Conservation (phyloP, 140 eudicot species). For the Flaveria floridana region DNA sequence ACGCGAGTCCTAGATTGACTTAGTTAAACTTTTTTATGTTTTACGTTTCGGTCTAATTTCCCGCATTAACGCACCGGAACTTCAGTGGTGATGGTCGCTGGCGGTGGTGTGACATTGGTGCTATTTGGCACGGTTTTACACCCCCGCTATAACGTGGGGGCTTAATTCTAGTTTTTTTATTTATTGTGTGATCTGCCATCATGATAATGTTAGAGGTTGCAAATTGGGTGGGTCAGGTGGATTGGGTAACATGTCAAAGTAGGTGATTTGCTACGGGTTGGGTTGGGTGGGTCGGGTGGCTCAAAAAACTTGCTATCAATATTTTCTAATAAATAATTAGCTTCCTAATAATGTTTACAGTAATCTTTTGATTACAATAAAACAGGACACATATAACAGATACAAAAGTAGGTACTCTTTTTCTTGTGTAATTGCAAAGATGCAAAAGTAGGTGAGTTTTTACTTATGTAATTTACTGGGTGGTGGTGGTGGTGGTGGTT, state of each 20-base stretch:
- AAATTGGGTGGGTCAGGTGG: neutral
- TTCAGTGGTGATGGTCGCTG: too few relatives aligned
- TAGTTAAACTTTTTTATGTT: too few relatives aligned
- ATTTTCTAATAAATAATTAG: too few relatives aligned
- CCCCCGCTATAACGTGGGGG: too few relatives aligned
- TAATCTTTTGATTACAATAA: neutral
- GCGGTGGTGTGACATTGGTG: too few relatives aligned
- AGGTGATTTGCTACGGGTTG: neutral
- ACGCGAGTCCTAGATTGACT: too few relatives aligned
- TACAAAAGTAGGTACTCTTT: neutral
- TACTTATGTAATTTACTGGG: neutral
- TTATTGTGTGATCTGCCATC: neutral
- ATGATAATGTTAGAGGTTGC: constrained; percentile 4
- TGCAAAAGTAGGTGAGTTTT: neutral
- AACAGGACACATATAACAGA: neutral
- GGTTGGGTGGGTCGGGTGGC: neutral
- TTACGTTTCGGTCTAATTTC: too few relatives aligned
- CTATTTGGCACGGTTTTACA: too few relatives aligned
- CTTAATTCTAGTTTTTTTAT: neutral
- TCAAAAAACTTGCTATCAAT: too few relatives aligned
- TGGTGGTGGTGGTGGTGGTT: too few relatives aligned
- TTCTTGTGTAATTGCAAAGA: neutral
- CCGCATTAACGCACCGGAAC: too few relatives aligned
- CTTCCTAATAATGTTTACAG: neutral
- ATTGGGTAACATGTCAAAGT: neutral